Conservation (phyloP, 2,329 filamentous ascomycete genomes). For the Colletotrichum eremochloae region DNA sequence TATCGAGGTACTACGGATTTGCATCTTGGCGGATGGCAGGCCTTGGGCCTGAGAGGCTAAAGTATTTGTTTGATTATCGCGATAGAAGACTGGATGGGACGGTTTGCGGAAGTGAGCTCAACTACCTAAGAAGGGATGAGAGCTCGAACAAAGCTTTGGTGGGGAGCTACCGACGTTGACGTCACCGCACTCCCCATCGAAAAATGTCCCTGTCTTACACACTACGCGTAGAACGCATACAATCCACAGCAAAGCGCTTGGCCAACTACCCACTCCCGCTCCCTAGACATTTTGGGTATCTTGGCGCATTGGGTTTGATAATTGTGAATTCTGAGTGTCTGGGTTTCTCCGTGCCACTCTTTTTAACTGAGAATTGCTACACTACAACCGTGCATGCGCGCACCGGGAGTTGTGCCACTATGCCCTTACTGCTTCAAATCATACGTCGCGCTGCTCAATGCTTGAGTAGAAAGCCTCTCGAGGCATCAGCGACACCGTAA, state of each 20-base stretch:
- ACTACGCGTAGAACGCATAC: not conserved
- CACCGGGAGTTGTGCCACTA: not conserved
- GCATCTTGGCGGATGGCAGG: constrained; percentile 45
- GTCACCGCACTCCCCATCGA: not conserved
- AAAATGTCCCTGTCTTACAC: not conserved
- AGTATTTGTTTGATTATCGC: not conserved
- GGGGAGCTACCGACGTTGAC: constrained; percentile 8
- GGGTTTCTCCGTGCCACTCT: not conserved
- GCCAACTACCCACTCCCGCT: too few relatives aligned
- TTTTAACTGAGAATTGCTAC: not conserved
- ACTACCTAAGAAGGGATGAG: not conserved
- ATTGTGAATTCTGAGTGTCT: too few relatives aligned
- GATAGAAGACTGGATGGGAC: not conserved
- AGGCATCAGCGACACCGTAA: too few relatives aligned
- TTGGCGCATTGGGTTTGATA: too few relatives aligned
- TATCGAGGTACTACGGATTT: constrained; percentile 57
- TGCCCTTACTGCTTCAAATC: not conserved
- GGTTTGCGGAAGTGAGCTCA: not conserved
- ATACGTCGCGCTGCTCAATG: too few relatives aligned
- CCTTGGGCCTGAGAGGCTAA: not conserved
- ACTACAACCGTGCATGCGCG: not conserved
- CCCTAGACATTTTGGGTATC: too few relatives aligned
- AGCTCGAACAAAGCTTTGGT: constrained; percentile 4
- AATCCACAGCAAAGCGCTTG: too few relatives aligned
- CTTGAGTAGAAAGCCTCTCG: too few relatives aligned